Base-by-base conservation (phyloP, 148 eudicot genomes). In the Camellia japonica region DNA sequence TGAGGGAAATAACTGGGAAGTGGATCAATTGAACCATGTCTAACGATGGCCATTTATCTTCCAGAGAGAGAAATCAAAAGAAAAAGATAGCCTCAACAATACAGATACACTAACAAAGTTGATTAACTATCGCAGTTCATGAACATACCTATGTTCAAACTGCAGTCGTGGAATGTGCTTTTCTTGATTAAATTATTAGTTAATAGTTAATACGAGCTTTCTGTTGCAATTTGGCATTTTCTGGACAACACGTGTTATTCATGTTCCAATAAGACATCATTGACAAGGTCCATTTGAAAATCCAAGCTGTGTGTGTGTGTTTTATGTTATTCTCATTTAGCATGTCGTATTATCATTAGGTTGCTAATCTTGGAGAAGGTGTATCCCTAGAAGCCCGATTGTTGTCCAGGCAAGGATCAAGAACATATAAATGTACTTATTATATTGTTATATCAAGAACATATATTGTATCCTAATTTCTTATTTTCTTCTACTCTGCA, bases 351-450 rank as follows among this genome's bases (percentile, higher is more conserved):
- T 74, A 12, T 74, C 82, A 18, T 68, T 82, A 95, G 99, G 93
- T 91, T 79, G 92, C 97, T 71, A 85, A 77, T 85, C 90, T 93
- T 82, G 98, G 99, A 81, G 99, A 93, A 82, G 97, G 97, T 65
- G 93, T 89, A 74, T 92, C 99, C 60, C 74, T 95, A 81, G 99
- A 95, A 87, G 93, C 93, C 84, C 97, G 94, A 66, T 92, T 93
- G 78, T 84, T 95, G 77, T 90, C 88, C 93, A 93, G 96, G 98
- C 86, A 90, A 89, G 89, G 71, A 62, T 74, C 15, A 47, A 74
- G 64, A 20, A 43, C 61, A 44, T 67, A 75, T 19, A 80, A 56
- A 56, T 4, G 41, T 77, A n/a, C 55, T n/a, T 71, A 2, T 60
- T 38, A 73, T 82, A 23, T 74, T 59, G 19, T 51, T 74, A 30